Percentiles rank a stretch among this genome's conserved stretches.
These are phyloP conservation scores for Cyclospora cayetanensis DNA, from an alignment of 169 alveolate genomes.

Conservation along the genomic window DNA sequence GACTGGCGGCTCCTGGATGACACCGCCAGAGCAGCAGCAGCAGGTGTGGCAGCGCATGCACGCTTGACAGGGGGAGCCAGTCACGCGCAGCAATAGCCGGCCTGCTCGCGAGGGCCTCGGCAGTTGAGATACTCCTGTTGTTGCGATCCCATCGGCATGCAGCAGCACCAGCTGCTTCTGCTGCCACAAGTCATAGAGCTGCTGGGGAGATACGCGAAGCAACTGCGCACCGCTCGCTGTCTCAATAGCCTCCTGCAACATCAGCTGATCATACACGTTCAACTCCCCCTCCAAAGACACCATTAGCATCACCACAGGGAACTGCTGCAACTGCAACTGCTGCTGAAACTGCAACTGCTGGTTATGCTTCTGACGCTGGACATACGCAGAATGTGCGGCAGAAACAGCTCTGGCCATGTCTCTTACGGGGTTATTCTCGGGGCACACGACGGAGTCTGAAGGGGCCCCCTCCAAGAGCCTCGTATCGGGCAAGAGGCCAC, in stretches of 20 bases:
- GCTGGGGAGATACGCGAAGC: background rate
- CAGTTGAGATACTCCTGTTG: background rate
- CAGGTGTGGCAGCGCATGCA: background rate
- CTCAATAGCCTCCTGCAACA: constrained; percentile 15
- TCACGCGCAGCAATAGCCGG: background rate
- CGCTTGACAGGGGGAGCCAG: background rate
- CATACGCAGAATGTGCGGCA: background rate
- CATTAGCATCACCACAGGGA: background rate
- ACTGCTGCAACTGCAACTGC: background rate
- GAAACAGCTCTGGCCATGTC: background rate
- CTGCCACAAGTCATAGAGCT: background rate
- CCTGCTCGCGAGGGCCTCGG: background rate
- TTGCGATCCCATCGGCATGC: background rate
- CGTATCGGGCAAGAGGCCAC: background rate
- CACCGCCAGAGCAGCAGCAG: background rate
- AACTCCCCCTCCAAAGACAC: constrained; percentile 8
- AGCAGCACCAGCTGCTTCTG: background rate
- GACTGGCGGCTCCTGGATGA: background rate
- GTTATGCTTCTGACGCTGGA: background rate
- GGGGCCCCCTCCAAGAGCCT: background rate
- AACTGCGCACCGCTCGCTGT: background rate
- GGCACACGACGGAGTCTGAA: background rate
- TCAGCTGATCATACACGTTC: constrained; percentile 43
- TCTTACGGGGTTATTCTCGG: background rate
- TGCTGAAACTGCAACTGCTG: background rate